Percentiles rank a stretch among this genome's conserved stretches.
Conservation (phyloP, 2,329 filamentous ascomycete species). For the Aspergillus felis region DNA sequence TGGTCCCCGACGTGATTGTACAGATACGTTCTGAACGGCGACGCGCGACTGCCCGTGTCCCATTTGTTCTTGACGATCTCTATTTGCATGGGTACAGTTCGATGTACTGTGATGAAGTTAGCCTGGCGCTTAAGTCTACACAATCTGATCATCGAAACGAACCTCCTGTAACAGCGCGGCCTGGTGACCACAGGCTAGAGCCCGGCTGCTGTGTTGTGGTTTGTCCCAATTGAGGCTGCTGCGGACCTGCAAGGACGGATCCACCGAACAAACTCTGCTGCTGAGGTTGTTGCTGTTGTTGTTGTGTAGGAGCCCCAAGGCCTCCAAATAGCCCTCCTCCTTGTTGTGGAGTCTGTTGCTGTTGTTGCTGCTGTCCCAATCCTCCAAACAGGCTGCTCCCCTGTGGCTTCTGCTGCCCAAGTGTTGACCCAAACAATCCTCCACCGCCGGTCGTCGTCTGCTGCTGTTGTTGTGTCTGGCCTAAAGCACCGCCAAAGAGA, state of each 20-base stretch:
- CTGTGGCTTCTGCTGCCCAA: slow-evolving; percentile 24
- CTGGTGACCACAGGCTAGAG: slow-evolving; percentile 42
- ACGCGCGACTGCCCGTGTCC: slow-evolving; percentile 50
- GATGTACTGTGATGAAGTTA: slow-evolving; percentile 46
- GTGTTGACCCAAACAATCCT: slow-evolving; percentile 23
- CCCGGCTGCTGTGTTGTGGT: slow-evolving; percentile 34
- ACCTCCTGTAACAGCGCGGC: slow-evolving; percentile 41
- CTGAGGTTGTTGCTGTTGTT: slow-evolving; percentile 42
- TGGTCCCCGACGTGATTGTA: slow-evolving; percentile 60
- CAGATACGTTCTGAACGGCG: slow-evolving; percentile 58
- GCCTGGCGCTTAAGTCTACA: slow-evolving; percentile 2
- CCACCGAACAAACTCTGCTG: slow-evolving; percentile 26
- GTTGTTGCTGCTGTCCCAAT: slow-evolving; percentile 8
- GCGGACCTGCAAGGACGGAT: slow-evolving; percentile 21
- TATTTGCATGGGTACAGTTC: slow-evolving; percentile 59
- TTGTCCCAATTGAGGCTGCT: slow-evolving; percentile 42
- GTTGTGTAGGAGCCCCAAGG: slow-evolving; percentile 29
- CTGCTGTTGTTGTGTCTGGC: slow-evolving; percentile 20
- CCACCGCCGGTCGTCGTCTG: slow-evolving; percentile 13
- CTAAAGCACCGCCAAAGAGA: slow-evolving; percentile 21
- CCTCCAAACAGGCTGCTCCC: slow-evolving; percentile 20
- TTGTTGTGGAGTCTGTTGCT: slow-evolving; percentile 29
- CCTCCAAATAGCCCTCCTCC: slow-evolving; percentile 41
- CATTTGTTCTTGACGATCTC: slow-evolving; percentile 59
- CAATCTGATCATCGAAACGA: slow-evolving; percentile 8